Base-by-base conservation (phyloP, 768 basidiomycete genomes). In the Peribolospora kevripleyi region DNA sequence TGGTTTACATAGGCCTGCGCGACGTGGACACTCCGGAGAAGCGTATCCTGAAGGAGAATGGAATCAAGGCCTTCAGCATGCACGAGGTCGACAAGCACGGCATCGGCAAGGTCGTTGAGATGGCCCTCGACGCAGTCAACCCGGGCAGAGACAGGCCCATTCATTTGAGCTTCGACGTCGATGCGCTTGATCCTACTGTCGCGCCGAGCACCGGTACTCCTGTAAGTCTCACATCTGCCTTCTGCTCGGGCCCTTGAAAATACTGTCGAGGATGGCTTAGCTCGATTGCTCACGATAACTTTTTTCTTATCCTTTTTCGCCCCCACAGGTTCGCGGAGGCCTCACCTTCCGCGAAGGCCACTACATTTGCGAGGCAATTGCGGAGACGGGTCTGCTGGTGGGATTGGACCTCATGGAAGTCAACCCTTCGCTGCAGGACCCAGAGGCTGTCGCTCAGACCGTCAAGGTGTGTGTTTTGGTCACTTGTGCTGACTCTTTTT, bases 271-370 rank as follows among this genome's bases (percentile, higher is more conserved):
- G 25, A 25, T 25, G 25, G 25, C 25, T 25, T 25, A 1, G 25
- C 25, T 25, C 25, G 25, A 25, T 25, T 25, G 25, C 25, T 25
- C 25, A 25, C 25, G 25, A 25, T 43, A 54, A 36, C 25, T 25
- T 25, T 25, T 25, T 25, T 25, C 25, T 25, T 25, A 59, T 52
- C 48, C 55, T n/a, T 36, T 55, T 53, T 55, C 59, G 3, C 49
- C 49, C 50, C 51, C 48, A 42, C 56, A 82, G 77, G 85, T 91
- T 36, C 81, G 90, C 61, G 93, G 93, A 2, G 93, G 93, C 8
- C 70, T 98, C 58, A 88, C 84, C 25, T 98, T 97, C 71, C 73
- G 93, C 60, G 93, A 98, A 66, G 91, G 90, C n/a, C 93, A 95
- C 69, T 95, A 90, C 67, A 88, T 91, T 63, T 87, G 84, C 60